Percentiles rank a stretch among this genome's conserved stretches.
phyloP scores from a whole-genome alignment of 1,284 basidiomycete genomes.

The Filobasidium uniguttulatum region DNA sequence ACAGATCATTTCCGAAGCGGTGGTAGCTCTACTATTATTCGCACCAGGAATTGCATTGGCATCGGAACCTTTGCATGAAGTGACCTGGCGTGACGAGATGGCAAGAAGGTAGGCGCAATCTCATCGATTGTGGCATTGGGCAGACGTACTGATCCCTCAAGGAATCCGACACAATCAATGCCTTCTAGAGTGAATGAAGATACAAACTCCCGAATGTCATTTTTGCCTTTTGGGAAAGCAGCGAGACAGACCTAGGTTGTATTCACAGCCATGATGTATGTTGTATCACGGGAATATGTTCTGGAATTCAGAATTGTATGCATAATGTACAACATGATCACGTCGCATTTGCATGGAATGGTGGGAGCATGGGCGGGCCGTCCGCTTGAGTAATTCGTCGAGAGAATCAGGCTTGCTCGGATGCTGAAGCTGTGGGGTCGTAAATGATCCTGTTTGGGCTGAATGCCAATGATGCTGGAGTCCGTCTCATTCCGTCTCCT shows the following conservation, averaged over 20 bases:
- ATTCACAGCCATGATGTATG: neutral
- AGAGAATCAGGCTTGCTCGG: neutral
- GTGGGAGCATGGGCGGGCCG: neutral
- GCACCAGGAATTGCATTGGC: slow-evolving; percentile 27
- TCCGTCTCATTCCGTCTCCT: neutral
- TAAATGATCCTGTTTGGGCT: neutral
- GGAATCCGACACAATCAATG: neutral
- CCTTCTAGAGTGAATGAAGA: slow-evolving; percentile 9
- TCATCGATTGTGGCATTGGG: too few relatives aligned
- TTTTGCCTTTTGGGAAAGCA: slow-evolving; percentile 14
- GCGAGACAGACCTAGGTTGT: neutral
- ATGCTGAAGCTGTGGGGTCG: neutral
- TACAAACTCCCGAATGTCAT: slow-evolving; percentile 13
- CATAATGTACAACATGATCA: slow-evolving; percentile 1
- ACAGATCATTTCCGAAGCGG: slow-evolving; percentile 34
- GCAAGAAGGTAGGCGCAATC: slow-evolving; percentile 25
- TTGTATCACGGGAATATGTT: neutral
- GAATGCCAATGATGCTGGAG: too few relatives aligned
- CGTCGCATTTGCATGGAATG: too few relatives aligned
- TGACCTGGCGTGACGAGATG: slow-evolving; percentile 35
- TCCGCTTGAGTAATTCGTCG: neutral
- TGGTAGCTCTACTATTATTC: slow-evolving; percentile 28
- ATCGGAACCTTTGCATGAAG: slow-evolving; percentile 24
- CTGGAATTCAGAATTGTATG: too few relatives aligned
- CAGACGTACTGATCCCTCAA: neutral